Evolutionary conservation across 1,284 basidiomycete species (phyloP).

Genomic region (Pseudozyma pruni): DNA sequence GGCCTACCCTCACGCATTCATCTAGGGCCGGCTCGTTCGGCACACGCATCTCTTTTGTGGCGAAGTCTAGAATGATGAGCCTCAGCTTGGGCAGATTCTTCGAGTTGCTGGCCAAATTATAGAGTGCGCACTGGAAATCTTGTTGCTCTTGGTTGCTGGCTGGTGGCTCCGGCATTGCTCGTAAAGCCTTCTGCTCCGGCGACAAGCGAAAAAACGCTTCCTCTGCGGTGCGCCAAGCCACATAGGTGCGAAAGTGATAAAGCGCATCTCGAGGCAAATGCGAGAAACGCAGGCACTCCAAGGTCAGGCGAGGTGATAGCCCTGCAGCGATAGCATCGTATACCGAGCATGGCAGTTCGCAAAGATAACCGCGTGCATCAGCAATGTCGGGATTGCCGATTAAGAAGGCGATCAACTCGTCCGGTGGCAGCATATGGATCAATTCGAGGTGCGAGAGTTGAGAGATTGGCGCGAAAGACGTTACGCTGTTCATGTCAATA

Average conservation of each 20-base stretch:
- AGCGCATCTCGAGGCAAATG: too few species aligned
- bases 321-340: background rate
- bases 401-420: background rate
- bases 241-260: too few species aligned
- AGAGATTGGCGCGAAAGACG: background rate
- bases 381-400: background rate
- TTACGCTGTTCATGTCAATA: too few species aligned
- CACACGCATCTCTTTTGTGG: too few species aligned
- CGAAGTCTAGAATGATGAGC: slow-evolving; percentile 6
- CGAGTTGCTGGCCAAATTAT: background rate
- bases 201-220: too few species aligned
- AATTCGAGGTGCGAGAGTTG: slow-evolving; percentile 1
- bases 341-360: background rate
- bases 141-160: too few species aligned
- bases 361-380: too few species aligned
- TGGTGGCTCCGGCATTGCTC: too few species aligned
- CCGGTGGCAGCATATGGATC: background rate
- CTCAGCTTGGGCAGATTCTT: slow-evolving; percentile 7
- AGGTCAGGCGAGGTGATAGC: background rate
- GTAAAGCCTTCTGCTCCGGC: too few species aligned
- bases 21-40: too few species aligned
- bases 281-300: background rate
- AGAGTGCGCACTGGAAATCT: background rate
- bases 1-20: too few species aligned
- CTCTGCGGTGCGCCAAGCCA: too few species aligned